These are phyloP conservation scores for Blepharisma japonicum DNA, from an alignment of 73 alveolate genomes.

Conservation along the genomic window DNA sequence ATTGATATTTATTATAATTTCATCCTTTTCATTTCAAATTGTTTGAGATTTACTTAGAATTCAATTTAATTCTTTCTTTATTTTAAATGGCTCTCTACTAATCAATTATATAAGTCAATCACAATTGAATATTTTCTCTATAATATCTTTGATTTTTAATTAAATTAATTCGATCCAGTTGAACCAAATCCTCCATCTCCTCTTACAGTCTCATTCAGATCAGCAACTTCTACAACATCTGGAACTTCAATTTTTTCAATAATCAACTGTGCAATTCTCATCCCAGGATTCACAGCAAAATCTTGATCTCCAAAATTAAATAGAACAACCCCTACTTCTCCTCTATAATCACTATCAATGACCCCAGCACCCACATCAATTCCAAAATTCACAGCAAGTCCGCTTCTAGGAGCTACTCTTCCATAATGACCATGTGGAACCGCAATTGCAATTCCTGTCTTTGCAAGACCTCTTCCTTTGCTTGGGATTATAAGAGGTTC, in stretches of 20 bases:
- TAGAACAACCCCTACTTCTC: slow-evolving; percentile 72
- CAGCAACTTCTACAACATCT: slow-evolving; percentile 72
- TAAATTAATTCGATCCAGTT: slow-evolving; percentile 61
- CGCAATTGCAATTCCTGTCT: slow-evolving; percentile 79
- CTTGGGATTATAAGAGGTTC: slow-evolving; percentile 57
- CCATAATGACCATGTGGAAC: slow-evolving; percentile 80
- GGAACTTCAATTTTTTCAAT: slow-evolving; percentile 53
- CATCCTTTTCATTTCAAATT: too few species aligned
- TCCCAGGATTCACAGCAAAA: slow-evolving; percentile 75
- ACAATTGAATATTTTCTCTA: too few species aligned
- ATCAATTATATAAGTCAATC: too few species aligned
- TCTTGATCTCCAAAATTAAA: slow-evolving; percentile 67
- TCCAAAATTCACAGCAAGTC: slow-evolving; percentile 76
- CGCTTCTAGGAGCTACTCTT: slow-evolving; percentile 91
- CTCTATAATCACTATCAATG: slow-evolving; percentile 90
- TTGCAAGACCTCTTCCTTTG: slow-evolving; percentile 62
- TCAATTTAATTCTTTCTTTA: too few species aligned
- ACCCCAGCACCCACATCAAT: slow-evolving; percentile 96
- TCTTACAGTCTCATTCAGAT: slow-evolving; percentile 73
- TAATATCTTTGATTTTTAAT: too few species aligned
- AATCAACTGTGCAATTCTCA: slow-evolving; percentile 88
- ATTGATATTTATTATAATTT: too few species aligned
- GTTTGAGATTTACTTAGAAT: too few species aligned
- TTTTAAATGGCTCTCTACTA: too few species aligned
- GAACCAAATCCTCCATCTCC: slow-evolving; percentile 95